Evolutionary conservation across 2,329 filamentous ascomycete species (phyloP), one percentile per base, ranked within the genome.

Genomic region (Ampelomyces quisqualis): DNA sequence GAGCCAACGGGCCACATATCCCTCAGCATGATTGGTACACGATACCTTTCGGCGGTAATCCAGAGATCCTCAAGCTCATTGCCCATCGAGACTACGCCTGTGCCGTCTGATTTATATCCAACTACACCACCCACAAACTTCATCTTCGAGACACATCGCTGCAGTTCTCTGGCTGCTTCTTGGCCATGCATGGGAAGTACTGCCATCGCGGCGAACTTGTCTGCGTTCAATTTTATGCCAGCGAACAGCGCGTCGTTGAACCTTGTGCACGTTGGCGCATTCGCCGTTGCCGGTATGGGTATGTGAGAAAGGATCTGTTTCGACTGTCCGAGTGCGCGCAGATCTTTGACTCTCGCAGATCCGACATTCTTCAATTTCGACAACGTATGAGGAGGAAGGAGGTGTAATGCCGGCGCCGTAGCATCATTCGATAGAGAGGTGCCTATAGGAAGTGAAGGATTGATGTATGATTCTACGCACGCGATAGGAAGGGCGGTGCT

Each of bases 101-200:
- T 71, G 70, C 27, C 34, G 15, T 30, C 28, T 5, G 28, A 23
- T 10, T 28, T 44, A 28, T 72, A 68, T 42, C 75, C 73, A 7
- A 79, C 54, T 28, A 78, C 57, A 1, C 74, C 73, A 0, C 77
- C 76, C 3, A 75, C 65, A 40, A 79, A 76, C 2, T 67, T 64
- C n/a, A 73, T 60, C 33, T 74, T 56, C 3, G 51, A 58, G 1
- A 78, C 64, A 45, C 71, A 73, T 7, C 71, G 43, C 30, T 55
- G 51, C 43, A 73, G 51, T 53, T 73, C 71, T 4, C 42, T 45
- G 0, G 67, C 71, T 62, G 32, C 60, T 50, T 37, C 51, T 30
- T 3, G 40, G 7, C 71, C 69, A 3, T 71, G 51, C 1, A 40
- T 40, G 0, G 70, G 70, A 1, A 77, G 58, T 23, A 70, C 53